phyloP scores from a whole-genome alignment of 1,284 basidiomycete species.

The Apiotrichum domesticum region DNA sequence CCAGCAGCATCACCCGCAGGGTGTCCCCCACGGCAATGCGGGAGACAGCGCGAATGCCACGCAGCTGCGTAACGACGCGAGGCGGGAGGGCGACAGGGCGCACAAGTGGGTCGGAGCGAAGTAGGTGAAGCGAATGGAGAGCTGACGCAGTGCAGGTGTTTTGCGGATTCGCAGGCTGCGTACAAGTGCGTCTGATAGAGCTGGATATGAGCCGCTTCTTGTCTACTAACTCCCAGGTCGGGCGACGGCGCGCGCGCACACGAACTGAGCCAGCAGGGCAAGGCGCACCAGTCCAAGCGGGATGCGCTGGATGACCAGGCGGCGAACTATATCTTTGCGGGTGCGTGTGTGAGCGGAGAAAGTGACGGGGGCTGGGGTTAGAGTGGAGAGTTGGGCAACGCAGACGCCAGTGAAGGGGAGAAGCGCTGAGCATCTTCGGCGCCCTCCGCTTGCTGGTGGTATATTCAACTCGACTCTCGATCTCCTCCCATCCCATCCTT shows the following conservation, averaged over 20 bases:
- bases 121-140: too few relatives aligned
- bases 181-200: constrained; percentile 30
- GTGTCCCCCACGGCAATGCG: too few relatives aligned
- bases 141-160: constrained; percentile 21
- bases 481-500: too few relatives aligned
- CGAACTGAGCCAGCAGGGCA: constrained; percentile 74
- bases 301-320: constrained; percentile 77
- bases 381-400: too few relatives aligned
- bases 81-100: constrained; percentile 57
- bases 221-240: constrained; percentile 23
- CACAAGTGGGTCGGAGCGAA: constrained; percentile 26
- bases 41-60: too few relatives aligned
- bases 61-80: constrained; percentile 64
- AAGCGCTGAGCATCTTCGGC: too few relatives aligned
- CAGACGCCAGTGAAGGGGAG: too few relatives aligned
- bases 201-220: neutral
- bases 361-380: too few relatives aligned
- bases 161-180: constrained; percentile 40
- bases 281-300: constrained; percentile 73
- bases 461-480: too few relatives aligned
- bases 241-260: constrained; percentile 78
- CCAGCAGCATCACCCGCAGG: constrained; percentile 15
- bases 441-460: too few relatives aligned
- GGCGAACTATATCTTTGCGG: constrained; percentile 78
- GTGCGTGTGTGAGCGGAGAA: constrained; percentile 46